Evolutionary conservation across 495 filamentous ascomycete species (phyloP).

Genomic region (Aspergillus sclerotiicarbonarius): DNA sequence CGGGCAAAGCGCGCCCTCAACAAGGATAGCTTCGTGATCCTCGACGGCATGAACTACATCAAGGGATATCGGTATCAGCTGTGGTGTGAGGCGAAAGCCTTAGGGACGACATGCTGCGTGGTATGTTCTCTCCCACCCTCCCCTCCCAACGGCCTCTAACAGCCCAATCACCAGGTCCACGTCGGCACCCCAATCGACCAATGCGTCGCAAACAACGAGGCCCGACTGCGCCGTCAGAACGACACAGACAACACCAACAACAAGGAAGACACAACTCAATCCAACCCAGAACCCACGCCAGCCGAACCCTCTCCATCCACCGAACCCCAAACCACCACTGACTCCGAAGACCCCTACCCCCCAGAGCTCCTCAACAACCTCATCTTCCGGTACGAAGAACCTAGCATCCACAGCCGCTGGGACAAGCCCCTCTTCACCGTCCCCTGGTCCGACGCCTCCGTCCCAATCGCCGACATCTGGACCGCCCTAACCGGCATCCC

Average conservation of each 20-base stretch:
- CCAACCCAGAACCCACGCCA: background rate
- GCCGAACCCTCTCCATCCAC: background rate
- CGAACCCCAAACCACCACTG: constrained; percentile 12
- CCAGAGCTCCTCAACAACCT: constrained; percentile 82
- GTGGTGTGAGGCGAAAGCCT: constrained; percentile 89
- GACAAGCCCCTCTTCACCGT: constrained; percentile 93
- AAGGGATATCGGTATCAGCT: constrained; percentile 97
- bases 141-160: background rate
- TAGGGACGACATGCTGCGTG: constrained; percentile 77
- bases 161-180: constrained; percentile 55
- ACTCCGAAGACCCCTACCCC: constrained; percentile 57
- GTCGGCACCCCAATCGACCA: constrained; percentile 72
- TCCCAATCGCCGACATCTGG: constrained; percentile 73
- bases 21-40: constrained; percentile 78
- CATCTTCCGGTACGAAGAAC: constrained; percentile 93
- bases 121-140: constrained; percentile 41
- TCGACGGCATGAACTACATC: constrained; percentile 94
- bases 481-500: constrained; percentile 59
- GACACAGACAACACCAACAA: constrained; percentile 2
- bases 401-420: constrained; percentile 92
- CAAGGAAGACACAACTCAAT: background rate
- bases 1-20: constrained; percentile 81
- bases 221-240: constrained; percentile 26
- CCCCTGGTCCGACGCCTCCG: constrained; percentile 70
- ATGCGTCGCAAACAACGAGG: constrained; percentile 53